Percentiles rank a stretch among this genome's conserved stretches.
phyloP scores from a whole-genome alignment of 164 flowering plant genomes.

The Vitis cinerea region DNA sequence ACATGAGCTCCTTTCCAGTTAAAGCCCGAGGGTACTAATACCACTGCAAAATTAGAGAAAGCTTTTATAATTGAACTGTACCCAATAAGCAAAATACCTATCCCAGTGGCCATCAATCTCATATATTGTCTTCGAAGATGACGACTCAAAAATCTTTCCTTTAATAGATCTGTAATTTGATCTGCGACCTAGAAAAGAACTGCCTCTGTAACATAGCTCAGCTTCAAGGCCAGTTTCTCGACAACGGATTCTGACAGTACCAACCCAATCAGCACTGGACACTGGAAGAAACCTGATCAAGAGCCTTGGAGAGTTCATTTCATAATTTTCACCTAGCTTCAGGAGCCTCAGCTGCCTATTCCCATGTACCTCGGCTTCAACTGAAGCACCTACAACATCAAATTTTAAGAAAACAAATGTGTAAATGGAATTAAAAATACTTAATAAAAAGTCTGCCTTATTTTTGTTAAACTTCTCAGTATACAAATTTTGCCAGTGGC shows the following conservation, averaged over 20 bases:
- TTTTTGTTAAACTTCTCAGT: no score
- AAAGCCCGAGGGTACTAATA: no score
- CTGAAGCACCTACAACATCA: constrained; percentile 46
- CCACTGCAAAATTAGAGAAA: no score
- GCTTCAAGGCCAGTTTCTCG: constrained; percentile 71
- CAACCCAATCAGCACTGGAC: constrained; percentile 65
- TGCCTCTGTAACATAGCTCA: constrained; percentile 41
- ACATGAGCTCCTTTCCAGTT: no score
- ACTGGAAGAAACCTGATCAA: constrained; percentile 67
- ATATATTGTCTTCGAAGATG: constrained; percentile 38
- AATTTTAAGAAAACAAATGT: not conserved
- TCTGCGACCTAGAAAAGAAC: constrained; percentile 43
- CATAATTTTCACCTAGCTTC: constrained; percentile 59
- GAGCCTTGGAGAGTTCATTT: constrained; percentile 64
- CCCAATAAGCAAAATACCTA: constrained; percentile 34
- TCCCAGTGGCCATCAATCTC: constrained; percentile 86
- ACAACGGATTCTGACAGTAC: constrained; percentile 58
- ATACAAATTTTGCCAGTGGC: no score
- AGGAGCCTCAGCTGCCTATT: constrained; percentile 59
- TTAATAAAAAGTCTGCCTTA: no score
- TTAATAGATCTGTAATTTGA: constrained; percentile 43
- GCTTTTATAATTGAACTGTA: no score
- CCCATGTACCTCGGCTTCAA: constrained; percentile 68
- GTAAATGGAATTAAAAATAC: no score
- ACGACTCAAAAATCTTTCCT: constrained; percentile 62